Evolutionary conservation across 208 protist genomes (phyloP), one percentile per base, ranked within the genome.

Genomic region (Trypanosoma vivax): DNA sequence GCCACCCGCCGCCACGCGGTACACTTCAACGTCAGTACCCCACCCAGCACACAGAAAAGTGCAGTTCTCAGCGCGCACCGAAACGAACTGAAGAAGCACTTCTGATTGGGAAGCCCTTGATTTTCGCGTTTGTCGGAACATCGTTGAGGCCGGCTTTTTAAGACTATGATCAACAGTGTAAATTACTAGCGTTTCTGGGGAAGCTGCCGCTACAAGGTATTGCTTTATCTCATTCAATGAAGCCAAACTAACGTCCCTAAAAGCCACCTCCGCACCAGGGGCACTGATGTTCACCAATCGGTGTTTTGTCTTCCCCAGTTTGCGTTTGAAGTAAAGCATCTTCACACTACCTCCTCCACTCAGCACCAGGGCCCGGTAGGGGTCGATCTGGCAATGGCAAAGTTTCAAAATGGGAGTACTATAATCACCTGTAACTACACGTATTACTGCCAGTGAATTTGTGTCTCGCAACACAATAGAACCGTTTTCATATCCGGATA

Each of bases 11-110:
- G 59, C 58, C 9, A 90, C 19, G 5, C 61, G 67, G 31, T 79
- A 73, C 10, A 87, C 39, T 39, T 90, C 76, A 2, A 90, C 31
- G 54, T 79, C 68, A 0, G 65, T 72, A 38, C 74, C 68, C 72
- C 68, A 84, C 38, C 68, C 65, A 0, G 78, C 63, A 52, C 78
- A 90, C 11, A 90, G 41, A 29, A 67, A 40, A 25, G 84, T 30
- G 24, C 60, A 33, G 13, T 52, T 24, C 21, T 55, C 59, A 5
- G 40, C 51, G n/a, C 53, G 24, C 48, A 73, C 70, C 18, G 58
- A 25, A 0, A 77, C 19, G 52, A 86, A 87, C 39, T 68, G 63
- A 6, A 90, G 50, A 1, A 78, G 68, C 51, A 73, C 60, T 41
- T 73, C 64, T 16, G 53, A 50, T 23, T 55, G 42, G 6, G 64